Evolutionary conservation across 306 rosid genomes (phyloP), one percentile per base, ranked within the genome.

Genomic region (Alnus rubra): DNA sequence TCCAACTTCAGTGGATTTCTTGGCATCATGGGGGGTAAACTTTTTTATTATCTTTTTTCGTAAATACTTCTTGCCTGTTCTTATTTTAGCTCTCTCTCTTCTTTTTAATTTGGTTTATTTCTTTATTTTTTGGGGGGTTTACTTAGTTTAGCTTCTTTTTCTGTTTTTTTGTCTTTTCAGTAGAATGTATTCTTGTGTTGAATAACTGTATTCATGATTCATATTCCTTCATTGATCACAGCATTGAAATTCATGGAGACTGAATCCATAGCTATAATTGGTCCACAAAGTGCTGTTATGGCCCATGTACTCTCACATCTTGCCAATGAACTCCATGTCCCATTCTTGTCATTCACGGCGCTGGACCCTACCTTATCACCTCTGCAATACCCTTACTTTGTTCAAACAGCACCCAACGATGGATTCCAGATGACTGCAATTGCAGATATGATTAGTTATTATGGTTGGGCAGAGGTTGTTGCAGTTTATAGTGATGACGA

Each of bases 401-500:
- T 88, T 53, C 91, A 88, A 81, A 88, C 91, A 18, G 91, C 89
- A 39, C 91, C 91, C 4, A 88, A 84, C 60, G 91, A 88, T 84
- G 49, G 39, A 8, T 88, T 78, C 78, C 91, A 88, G 79, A 84
- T 88, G 88, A 39, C 79, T n/a, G 89, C 91, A 71, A 83, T 88
- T 23, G 89, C 88, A 14, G 89, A 83, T 13, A 71, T 85, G 62
- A 52, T 88, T 39, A 72, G 67, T 77, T 77, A 83, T 74, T 83
- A 76, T 2, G 78, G 83, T 70, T 88, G 91, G 91, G 69, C 62
- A 0, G 83, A 84, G 65, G 49, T 88, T 23, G 68, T 79, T 2
- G 86, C 88, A 0, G 23, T 88, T 59, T 88, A 19, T 81, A 83
- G 83, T 3, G 91, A 88, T 23, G 89, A 88, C 23, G 89, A 88